Evolutionary conservation across 345 rosid genomes (phyloP), one percentile per base, ranked within the genome.

Genomic region (Eucalyptus virginea): DNA sequence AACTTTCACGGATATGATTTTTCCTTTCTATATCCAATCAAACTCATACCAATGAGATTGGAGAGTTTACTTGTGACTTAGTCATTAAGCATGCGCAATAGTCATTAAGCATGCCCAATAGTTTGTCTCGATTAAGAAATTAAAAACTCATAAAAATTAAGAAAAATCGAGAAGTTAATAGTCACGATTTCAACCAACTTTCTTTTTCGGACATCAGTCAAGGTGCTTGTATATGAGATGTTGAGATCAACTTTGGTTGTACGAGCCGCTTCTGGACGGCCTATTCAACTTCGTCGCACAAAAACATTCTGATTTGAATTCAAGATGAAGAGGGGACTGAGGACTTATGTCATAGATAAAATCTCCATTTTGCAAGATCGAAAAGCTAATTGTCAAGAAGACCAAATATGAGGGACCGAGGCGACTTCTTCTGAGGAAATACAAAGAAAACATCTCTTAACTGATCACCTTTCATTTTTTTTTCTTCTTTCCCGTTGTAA

Each of bases 301-400:
- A 19, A 10, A 69, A 11, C 13, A 18, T 69, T 69, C 0, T 5
- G 0, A 34, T 37, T 5, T 23, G 2, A 19, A 34, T 18, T 72
- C 3, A 6, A 32, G 9, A 0, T 11, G 81, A 16, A 19, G 14
- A 10, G 5, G 14, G 8, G 28, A 34, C 0, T 5, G 1, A 19
- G 15, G 26, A 37, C 24, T 19, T 11, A 3, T 6, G 28, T 10
- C 16, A 6, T 0, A 4, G 2, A 77, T 37, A 77, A 19, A 19
- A 19, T 11, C 83, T 77, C 28, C 7, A 77, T 37, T 19, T 37
- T 21, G 28, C 16, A 7, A 19, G 26, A 69, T 69, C 2, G 34
- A 69, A 18, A 67, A 69, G 44, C 81, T 5, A 3, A 34, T 69
- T 18, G 44, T 9, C 4, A 2, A 69, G 0, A 34, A 5, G 23